Evolutionary conservation across 352 stramenopile species (phyloP), one percentile per base, ranked within the genome.

Genomic region (Globisporangium heterothallicum): DNA sequence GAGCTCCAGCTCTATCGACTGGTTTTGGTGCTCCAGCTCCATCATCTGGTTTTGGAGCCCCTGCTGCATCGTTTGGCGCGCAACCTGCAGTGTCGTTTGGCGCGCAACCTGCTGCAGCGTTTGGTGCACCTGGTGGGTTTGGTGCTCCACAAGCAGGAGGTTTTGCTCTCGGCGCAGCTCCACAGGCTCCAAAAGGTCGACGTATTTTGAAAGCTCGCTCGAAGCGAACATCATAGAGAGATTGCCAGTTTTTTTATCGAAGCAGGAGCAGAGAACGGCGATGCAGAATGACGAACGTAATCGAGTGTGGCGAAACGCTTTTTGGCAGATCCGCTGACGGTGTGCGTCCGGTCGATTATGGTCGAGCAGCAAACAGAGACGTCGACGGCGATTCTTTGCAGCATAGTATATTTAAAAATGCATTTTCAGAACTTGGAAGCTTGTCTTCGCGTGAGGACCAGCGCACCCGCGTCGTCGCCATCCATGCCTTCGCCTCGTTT

Each of bases 141-240:
- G 60, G 59, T 6, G 68, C 58, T 22, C 55, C 62, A 18, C 42
- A 59, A 22, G 70, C 70, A n/a, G 77, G 74, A 22, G 68, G 71
- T 24, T 94, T 94, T 42, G 84, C 58, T 53, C 77, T 92, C 59
- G 84, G 84, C 6, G 67, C 68, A 7, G 72, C 79, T 42, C 78
- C 66, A 30, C 60, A 76, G 32, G 61, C 70, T 12, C 59, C 60
- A 9, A 84, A 83, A 57, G 64, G 64, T 19, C 74, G 79, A 40
- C 79, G 79, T 34, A 88, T 91, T 50, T 53, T 91, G 29, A 72
- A 75, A 60, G 42, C 63, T 32, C 66, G 66, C 18, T 24, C 55
- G 9, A 75, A 72, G 53, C 56, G 65, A 19, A 29, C 53, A 47
- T 65, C 46, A 43, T 53, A 53, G 46, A 66, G 32, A 58, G 34